Base-by-base conservation (phyloP, 1,284 basidiomycete genomes). In the Coniferiporia sulphurascens region DNA sequence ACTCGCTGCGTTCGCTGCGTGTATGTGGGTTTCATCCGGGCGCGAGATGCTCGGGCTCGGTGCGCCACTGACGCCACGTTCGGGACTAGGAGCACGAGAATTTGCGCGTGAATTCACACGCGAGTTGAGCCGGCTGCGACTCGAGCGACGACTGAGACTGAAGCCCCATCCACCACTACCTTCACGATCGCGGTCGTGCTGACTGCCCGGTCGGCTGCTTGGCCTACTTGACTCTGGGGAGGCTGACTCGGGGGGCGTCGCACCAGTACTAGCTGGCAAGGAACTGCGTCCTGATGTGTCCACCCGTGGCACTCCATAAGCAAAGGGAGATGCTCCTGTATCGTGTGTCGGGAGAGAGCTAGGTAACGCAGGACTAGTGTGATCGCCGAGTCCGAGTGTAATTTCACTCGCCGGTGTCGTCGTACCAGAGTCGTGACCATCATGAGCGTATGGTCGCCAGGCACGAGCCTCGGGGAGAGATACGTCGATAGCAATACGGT, bases 401-500 rank as follows among this genome's bases (percentile, higher is more conserved):
- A 22, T 59, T 70, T 63, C 35, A 71, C 68, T 41, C 72, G 65
- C 56, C 75, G 35, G 65, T 64, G 76, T 75, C 56, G 67, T 75
- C 15, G 71, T 66, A 34, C 72, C 77, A 9, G 75, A 70, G 5
- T 69, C 74, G n/a, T 77, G 79, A 0, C 71, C 64, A 21, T 70
- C 62, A 55, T 6, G 66, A 60, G 64, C 66, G 65, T 22, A 65
- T 46, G 44, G 65, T 51, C 72, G 71, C 54, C 68, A 68, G 45
- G 85, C 72, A 82, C 83, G 86, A 1, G 86, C 85, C 63, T 87
- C 85, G 9, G 79, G 74, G 35, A 88, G 80, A 32, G 87, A 83
- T 68, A 89, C 78, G 10, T 86, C 85, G 6, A 79, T 78, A 10
- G 94, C 92, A 43, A 97, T 85, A 38, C 94, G 83, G 71, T 97